Percentiles rank a stretch among this genome's conserved stretches.
Conservation (phyloP, 2,329 filamentous ascomycete genomes). For the Fusarium devonianum region DNA sequence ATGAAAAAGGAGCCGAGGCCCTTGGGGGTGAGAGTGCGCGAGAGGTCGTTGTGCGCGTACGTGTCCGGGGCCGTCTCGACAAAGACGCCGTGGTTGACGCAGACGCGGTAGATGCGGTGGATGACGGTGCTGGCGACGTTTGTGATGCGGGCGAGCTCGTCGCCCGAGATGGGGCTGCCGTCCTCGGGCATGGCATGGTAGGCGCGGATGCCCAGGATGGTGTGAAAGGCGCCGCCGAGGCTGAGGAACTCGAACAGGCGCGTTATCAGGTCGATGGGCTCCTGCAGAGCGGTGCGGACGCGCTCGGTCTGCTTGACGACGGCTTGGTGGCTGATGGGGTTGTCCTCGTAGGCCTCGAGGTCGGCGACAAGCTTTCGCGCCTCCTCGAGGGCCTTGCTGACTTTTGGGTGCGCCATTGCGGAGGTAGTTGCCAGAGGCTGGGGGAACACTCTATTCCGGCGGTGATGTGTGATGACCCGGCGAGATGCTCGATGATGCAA, state of each 20-base stretch:
- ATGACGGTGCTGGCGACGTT: constrained; percentile 44
- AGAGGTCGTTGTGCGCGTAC: constrained; percentile 46
- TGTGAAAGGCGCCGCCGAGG: constrained; percentile 38
- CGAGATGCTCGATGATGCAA: too few relatives aligned
- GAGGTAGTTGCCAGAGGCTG: too few relatives aligned
- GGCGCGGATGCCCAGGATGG: constrained; percentile 38
- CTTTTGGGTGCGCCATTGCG: constrained; percentile 35
- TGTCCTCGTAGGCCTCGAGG: constrained; percentile 39
- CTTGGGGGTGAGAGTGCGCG: constrained; percentile 39
- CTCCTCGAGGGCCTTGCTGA: constrained; percentile 39
- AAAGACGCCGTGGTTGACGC: constrained; percentile 43
- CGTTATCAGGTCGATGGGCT: constrained; percentile 40
- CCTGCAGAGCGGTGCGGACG: constrained; percentile 38
- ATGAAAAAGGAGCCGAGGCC: constrained; percentile 44
- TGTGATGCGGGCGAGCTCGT: constrained; percentile 33
- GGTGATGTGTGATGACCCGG: too few relatives aligned
- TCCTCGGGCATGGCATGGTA: constrained; percentile 41
- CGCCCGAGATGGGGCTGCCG: constrained; percentile 31
- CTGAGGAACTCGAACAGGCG: constrained; percentile 36
- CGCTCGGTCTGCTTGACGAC: constrained; percentile 37
- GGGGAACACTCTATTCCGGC: too few relatives aligned
- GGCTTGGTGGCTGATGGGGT: constrained; percentile 29
- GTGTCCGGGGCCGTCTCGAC: constrained; percentile 40
- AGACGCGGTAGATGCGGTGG: constrained; percentile 43
- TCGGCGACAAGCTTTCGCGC: constrained; percentile 38